Percentiles rank a stretch among this genome's conserved stretches.
phyloP scores from a whole-genome alignment of 352 stramenopile species.

The Phytophthora sojae region DNA sequence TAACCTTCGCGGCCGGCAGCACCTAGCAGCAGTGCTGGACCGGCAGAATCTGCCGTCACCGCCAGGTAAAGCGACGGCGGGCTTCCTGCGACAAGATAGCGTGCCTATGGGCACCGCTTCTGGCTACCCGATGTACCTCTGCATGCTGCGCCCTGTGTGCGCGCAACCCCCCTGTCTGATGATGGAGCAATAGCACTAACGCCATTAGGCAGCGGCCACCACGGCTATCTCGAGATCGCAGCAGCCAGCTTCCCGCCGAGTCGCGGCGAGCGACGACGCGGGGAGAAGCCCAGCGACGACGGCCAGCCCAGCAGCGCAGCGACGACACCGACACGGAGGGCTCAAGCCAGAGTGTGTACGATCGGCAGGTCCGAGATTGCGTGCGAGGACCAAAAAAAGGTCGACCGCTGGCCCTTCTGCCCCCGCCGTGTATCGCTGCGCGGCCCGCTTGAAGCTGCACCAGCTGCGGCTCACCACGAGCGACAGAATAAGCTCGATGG shows the following conservation, averaged over 20 bases:
- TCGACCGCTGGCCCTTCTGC: not conserved
- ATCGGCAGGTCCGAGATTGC: conserved; percentile 23
- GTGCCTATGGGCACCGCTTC: not conserved
- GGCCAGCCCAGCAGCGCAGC: not conserved
- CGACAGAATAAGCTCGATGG: conserved; percentile 24
- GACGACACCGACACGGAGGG: conserved; percentile 16
- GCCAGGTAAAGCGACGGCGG: not conserved
- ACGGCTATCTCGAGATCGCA: conserved; percentile 11
- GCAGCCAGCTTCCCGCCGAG: conserved; percentile 24
- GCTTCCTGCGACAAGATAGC: not conserved
- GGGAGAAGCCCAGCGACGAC: conserved; percentile 6
- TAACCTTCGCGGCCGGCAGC: not conserved
- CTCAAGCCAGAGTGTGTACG: not conserved
- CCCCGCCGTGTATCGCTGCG: conserved; percentile 19
- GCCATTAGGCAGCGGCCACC: conserved; percentile 5
- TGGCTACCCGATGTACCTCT: conserved; percentile 17
- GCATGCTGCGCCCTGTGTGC: not conserved
- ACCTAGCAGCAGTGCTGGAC: not conserved
- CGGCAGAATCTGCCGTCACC: conserved; percentile 4
- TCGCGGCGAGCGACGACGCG: conserved; percentile 12
- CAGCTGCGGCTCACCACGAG: conserved; percentile 34
- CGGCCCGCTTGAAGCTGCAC: conserved; percentile 20
- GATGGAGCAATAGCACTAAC: conserved; percentile 21
- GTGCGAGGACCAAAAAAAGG: conserved; percentile 21
- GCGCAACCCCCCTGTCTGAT: not conserved